phyloP scores from a whole-genome alignment of 768 basidiomycete genomes.

The Tylopilus sp. region DNA sequence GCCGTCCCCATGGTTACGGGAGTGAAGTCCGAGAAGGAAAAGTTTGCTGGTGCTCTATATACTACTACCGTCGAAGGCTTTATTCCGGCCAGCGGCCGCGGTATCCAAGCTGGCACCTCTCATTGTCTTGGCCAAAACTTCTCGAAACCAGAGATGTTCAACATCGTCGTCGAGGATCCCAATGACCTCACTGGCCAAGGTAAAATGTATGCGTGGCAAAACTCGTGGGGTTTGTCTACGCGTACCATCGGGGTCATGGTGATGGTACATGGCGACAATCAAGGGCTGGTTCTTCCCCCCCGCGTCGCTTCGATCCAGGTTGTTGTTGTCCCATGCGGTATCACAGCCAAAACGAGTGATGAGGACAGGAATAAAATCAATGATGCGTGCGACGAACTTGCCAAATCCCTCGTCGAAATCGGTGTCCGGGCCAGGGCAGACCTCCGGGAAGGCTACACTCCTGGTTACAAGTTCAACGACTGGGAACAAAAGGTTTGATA shows the following conservation, averaged over 20 bases:
- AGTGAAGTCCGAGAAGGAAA: constrained; percentile 98
- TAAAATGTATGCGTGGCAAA: constrained; percentile 93
- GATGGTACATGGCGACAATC: constrained; percentile 98
- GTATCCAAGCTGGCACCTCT: constrained; percentile 97
- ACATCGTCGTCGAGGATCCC: constrained; percentile 95
- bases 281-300: constrained; percentile 96
- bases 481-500: constrained; percentile 91
- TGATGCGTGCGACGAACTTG: constrained; percentile 73
- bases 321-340: constrained; percentile 89
- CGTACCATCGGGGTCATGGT: constrained; percentile 97
- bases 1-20: constrained; percentile 97
- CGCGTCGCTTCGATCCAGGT: constrained; percentile 92
- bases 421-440: constrained; percentile 88
- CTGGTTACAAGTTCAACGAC: constrained; percentile 98
- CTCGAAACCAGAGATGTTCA: constrained; percentile 94
- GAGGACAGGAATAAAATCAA: constrained; percentile 69
- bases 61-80: constrained; percentile 99
- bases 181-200: constrained; percentile 60
- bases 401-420: constrained; percentile 62
- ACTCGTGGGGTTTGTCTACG: constrained; percentile 98
- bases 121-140: constrained; percentile 99
- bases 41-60: constrained; percentile 97
- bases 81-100: constrained; percentile 94
- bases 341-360: constrained; percentile 80
- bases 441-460: constrained; percentile 92